Evolutionary conservation across 805 yeast species (phyloP).

Genomic region (Yamadazyma philogaea): DNA sequence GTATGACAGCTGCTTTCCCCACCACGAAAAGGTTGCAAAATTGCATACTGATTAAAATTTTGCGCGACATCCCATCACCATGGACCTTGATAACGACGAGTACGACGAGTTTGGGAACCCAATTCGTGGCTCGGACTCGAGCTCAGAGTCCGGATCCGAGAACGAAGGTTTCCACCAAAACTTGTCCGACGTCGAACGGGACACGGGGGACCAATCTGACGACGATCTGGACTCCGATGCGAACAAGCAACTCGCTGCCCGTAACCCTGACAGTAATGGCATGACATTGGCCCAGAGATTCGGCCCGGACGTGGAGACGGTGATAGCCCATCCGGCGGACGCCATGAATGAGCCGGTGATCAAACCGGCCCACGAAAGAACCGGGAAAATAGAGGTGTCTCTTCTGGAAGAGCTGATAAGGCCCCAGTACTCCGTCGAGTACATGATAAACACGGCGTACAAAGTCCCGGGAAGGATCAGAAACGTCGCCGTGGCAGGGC

Average conservation of each 20-base stretch:
- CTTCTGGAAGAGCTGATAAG: constrained; percentile 8
- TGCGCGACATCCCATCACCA: constrained; percentile 16
- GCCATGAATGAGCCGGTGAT: constrained; percentile 25
- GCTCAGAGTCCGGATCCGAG: constrained; percentile 1
- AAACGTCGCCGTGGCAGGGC: constrained; percentile 78
- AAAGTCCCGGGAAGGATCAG: constrained; percentile 61
- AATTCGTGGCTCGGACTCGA: constrained; percentile 51
- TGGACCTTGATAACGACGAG: constrained; percentile 52
- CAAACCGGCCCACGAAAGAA: constrained; percentile 27
- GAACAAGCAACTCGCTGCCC: constrained; percentile 10
- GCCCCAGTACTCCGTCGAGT: constrained; percentile 59
- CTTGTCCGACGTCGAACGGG: constrained; percentile 11
- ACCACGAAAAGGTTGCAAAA: not conserved
- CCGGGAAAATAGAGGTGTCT: constrained; percentile 31
- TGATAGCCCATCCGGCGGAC: constrained; percentile 42
- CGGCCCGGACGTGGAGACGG: constrained; percentile 57
- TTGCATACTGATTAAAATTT: not conserved
- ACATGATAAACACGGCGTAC: constrained; percentile 47
- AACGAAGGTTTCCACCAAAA: constrained; percentile 4
- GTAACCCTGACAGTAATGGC: not conserved
- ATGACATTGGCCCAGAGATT: constrained; percentile 8
- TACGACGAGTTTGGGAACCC: constrained; percentile 83
- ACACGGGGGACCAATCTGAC: constrained; percentile 2
- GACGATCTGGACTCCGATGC: constrained; percentile 6
- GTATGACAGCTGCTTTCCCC: no score